phyloP scores from a whole-genome alignment of 2,329 filamentous ascomycete species.

The Metarhizium rileyi region DNA sequence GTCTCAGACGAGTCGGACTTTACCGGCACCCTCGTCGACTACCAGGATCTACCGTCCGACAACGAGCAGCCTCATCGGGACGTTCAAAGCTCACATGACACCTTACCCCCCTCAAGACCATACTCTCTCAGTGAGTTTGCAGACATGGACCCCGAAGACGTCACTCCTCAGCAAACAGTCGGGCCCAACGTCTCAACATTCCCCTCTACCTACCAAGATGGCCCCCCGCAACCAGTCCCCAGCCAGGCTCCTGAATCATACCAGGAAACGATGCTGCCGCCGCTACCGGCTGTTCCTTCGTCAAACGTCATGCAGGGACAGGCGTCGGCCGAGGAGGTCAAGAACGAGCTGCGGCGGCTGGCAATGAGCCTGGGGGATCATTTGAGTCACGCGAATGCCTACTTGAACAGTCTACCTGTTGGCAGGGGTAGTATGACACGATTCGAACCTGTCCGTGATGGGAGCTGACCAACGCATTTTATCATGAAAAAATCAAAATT shows the following conservation, averaged over 20 bases:
- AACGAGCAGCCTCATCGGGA: slow-evolving; percentile 10
- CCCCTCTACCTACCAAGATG: slow-evolving; percentile 7
- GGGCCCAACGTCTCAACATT: slow-evolving; percentile 10
- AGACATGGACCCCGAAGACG: slow-evolving; percentile 29
- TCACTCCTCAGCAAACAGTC: slow-evolving; percentile 22
- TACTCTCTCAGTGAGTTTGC: slow-evolving; percentile 32
- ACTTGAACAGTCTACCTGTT: slow-evolving; percentile 31
- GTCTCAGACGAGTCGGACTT: slow-evolving; percentile 49
- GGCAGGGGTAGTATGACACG: slow-evolving; percentile 23
- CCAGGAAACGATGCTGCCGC: slow-evolving; percentile 20
- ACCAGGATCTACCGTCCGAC: slow-evolving; percentile 10
- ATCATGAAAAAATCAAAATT: background rate
- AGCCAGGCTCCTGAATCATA: slow-evolving; percentile 9
- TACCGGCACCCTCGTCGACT: slow-evolving; percentile 25
- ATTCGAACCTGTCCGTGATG: slow-evolving; percentile 4
- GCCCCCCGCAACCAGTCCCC: slow-evolving; percentile 12
- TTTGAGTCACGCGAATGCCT: slow-evolving; percentile 34
- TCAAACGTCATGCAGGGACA: slow-evolving; percentile 44
- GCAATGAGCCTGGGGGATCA: slow-evolving; percentile 41
- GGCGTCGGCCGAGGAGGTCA: slow-evolving; percentile 40
- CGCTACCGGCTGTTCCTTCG: slow-evolving; percentile 35
- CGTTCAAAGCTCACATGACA: slow-evolving; percentile 6
- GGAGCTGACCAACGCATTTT: background rate
- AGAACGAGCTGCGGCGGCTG: slow-evolving; percentile 39
- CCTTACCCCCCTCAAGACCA: slow-evolving; percentile 15